Conservation (phyloP, 352 stramenopile species). For the Phytopythium sindhum region DNA sequence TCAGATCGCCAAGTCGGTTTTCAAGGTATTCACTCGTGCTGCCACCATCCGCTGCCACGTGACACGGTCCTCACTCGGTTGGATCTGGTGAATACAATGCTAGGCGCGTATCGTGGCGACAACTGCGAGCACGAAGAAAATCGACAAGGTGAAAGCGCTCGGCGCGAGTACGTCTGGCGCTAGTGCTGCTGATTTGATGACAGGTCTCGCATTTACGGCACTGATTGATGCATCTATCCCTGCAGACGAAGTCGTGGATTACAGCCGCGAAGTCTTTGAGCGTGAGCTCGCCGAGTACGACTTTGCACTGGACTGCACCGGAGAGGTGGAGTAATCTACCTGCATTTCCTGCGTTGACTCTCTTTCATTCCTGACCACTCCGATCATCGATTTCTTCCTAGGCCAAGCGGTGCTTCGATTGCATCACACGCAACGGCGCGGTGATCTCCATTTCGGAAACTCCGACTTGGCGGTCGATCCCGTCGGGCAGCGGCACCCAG, state of each 20-base stretch:
- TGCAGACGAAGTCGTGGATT: conserved; percentile 68
- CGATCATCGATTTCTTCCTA: conserved; percentile 10
- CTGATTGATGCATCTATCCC: background rate
- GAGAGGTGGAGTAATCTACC: conserved; percentile 36
- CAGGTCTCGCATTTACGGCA: background rate
- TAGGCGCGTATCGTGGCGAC: conserved; percentile 64
- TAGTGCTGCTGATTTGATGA: background rate
- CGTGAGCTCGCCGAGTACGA: conserved; percentile 67
- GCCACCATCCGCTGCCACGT: background rate
- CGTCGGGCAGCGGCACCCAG: conserved; percentile 19
- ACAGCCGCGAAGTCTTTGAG: conserved; percentile 62
- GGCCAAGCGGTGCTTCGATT: conserved; percentile 62
- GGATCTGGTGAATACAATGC: background rate
- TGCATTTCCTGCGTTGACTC: background rate
- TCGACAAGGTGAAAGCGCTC: conserved; percentile 60
- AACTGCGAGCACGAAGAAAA: conserved; percentile 61
- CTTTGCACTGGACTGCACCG: conserved; percentile 74
- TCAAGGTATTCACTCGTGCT: conserved; percentile 37
- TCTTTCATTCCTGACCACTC: background rate
- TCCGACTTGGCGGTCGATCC: conserved; percentile 36
- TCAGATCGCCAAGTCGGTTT: conserved; percentile 72
- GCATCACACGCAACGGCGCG: conserved; percentile 42
- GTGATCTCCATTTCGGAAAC: conserved; percentile 66
- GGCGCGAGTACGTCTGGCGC: conserved; percentile 26
- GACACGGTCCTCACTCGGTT: background rate